Base-by-base conservation (phyloP, 495 filamentous ascomycete genomes). In the Schizothecium vesticola region DNA sequence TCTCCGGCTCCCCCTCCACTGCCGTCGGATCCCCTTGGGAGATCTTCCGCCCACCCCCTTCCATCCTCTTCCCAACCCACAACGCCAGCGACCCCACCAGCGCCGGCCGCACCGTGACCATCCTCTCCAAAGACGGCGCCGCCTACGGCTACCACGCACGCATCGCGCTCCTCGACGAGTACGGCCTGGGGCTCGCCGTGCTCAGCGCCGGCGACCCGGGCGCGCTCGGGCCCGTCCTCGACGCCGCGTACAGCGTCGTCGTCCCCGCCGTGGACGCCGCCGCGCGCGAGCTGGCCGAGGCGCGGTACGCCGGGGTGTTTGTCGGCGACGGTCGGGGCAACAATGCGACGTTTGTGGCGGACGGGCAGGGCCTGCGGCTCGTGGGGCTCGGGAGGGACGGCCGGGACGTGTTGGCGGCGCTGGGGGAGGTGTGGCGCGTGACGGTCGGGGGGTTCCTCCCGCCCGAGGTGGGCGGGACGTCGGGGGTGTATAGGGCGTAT, bases 321-420 rank as follows among this genome's bases (percentile, higher is more conserved):
- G 67, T n/a, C n/a, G n/a, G n/a, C n/a, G n/a, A 63, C n/a, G 67
- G 29, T 23, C n/a, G 26, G 4, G 2, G 65, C 22, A 13, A 80
- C 76, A 67, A 72, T 7, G 61, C 81, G 13, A 61, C 62, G 0
- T 70, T 69, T 0, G 70, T 72, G 56, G 2, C 68, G 0, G 67
- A 76, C 11, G 75, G 74, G 0, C 78, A 73, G 0, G 65, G 81
- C 6, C 71, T 74, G 3, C 72, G 61, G 33, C 16, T 85, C 10
- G 61, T 72, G 11, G 59, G 70, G n/a, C 77, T 82, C 61, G 60
- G 75, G 22, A 77, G 76, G 59, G 79, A 82, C 57, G 78, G 79
- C 19, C 74, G 71, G 2, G 73, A 84, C 67, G 74, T 79, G 6
- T 9, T 74, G 4, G 51, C 56, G 3, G 61, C 22, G 36, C 36